Conservation (phyloP, 2,329 filamentous ascomycete species). For the Fusarium brevicatenulatum region DNA sequence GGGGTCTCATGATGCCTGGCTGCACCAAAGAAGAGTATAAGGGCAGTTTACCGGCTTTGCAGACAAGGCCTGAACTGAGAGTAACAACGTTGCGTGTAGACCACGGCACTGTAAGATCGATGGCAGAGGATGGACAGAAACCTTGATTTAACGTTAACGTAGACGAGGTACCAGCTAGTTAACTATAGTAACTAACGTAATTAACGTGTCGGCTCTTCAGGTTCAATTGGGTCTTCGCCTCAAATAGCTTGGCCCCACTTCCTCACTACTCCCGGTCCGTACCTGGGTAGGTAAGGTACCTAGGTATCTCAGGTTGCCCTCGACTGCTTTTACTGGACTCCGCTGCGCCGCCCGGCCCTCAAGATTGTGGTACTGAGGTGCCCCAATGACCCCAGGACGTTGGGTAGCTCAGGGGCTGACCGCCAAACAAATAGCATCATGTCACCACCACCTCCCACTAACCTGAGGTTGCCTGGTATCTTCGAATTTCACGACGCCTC, state of each 20-base stretch:
- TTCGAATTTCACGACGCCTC: neutral
- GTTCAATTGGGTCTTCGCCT: constrained; percentile 25
- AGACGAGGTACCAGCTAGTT: neutral
- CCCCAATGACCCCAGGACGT: neutral
- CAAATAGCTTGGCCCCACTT: constrained; percentile 33
- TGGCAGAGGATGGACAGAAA: constrained; percentile 25
- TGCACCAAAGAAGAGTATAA: neutral
- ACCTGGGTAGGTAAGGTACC: too few relatives aligned
- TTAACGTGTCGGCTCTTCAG: constrained; percentile 16
- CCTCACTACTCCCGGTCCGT: neutral
- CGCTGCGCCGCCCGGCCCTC: constrained; percentile 1
- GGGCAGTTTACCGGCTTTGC: neutral
- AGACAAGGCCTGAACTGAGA: neutral
- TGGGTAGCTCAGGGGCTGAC: constrained; percentile 27
- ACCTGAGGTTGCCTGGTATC: neutral
- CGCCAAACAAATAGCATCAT: constrained; percentile 28
- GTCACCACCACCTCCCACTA: neutral
- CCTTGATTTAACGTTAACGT: constrained; percentile 6
- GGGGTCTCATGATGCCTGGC: constrained; percentile 48
- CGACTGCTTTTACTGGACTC: constrained; percentile 12
- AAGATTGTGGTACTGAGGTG: neutral
- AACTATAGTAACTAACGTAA: too few relatives aligned
- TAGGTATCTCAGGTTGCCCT: neutral
- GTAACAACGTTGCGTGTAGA: constrained; percentile 1
- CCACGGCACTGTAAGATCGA: constrained; percentile 18